phyloP scores from a whole-genome alignment of 768 basidiomycete genomes.

The Daedaleopsis sinensis region DNA sequence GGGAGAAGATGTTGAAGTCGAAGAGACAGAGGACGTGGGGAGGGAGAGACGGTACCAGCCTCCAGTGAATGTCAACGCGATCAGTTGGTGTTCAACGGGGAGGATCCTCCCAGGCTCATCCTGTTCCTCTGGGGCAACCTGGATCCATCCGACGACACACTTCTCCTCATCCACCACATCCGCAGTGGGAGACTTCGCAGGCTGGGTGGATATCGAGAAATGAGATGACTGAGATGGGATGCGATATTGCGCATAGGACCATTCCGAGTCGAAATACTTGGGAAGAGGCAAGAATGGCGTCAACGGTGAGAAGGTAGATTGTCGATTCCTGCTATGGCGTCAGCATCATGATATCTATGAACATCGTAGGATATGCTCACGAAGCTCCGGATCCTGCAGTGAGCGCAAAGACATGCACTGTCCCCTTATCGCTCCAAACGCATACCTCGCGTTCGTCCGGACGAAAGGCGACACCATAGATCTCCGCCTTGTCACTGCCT shows the following conservation, averaged over 20 bases:
- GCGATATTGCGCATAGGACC: slow-evolving; percentile 93
- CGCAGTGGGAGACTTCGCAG: slow-evolving; percentile 52
- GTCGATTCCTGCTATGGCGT: slow-evolving; percentile 67
- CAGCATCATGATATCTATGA: background rate
- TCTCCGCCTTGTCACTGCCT: slow-evolving; percentile 88
- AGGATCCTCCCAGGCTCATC: slow-evolving; percentile 32
- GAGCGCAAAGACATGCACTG: slow-evolving; percentile 86
- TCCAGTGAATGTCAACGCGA: slow-evolving; percentile 87
- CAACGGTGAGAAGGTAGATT: slow-evolving; percentile 80
- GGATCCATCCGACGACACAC: slow-evolving; percentile 87
- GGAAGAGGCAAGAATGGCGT: slow-evolving; percentile 82
- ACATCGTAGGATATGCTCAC: slow-evolving; percentile 45
- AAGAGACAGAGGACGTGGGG: slow-evolving; percentile 39
- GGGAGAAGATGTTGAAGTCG: slow-evolving; percentile 26
- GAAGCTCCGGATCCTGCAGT: slow-evolving; percentile 58
- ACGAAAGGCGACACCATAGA: slow-evolving; percentile 88
- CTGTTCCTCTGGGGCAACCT: slow-evolving; percentile 44
- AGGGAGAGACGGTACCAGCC: slow-evolving; percentile 88
- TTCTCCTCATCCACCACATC: slow-evolving; percentile 81
- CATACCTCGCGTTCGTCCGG: slow-evolving; percentile 85
- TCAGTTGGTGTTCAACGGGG: slow-evolving; percentile 65
- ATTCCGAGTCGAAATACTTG: slow-evolving; percentile 93
- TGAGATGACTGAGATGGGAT: slow-evolving; percentile 86
- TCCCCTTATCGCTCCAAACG: slow-evolving; percentile 96
- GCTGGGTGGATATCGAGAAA: slow-evolving; percentile 74